These are phyloP conservation scores for Shiraia sp. DNA, from an alignment of 2,329 filamentous ascomycete genomes.

Conservation along the genomic window DNA sequence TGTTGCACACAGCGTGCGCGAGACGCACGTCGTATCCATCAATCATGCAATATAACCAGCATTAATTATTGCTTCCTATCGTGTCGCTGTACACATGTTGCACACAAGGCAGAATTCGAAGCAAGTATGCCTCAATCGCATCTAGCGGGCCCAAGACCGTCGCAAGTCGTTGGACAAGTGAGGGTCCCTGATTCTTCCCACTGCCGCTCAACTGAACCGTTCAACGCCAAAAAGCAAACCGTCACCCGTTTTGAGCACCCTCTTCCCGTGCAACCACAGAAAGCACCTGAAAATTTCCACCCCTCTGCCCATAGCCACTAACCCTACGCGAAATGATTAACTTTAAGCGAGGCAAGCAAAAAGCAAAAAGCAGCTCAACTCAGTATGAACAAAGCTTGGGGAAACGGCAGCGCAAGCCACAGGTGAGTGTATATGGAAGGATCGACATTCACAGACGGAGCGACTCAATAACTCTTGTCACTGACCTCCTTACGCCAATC, in stretches of 20 bases:
- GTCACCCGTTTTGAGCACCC: no score
- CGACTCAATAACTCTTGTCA: slow-evolving; percentile 1
- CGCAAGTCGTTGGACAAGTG: slow-evolving; percentile 13
- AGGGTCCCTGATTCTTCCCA: neutral
- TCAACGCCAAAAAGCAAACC: slow-evolving; percentile 8
- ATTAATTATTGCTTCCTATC: no score
- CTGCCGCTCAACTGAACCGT: slow-evolving; percentile 4
- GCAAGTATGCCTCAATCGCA: slow-evolving; percentile 12
- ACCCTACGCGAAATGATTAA: slow-evolving; percentile 4
- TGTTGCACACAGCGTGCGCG: no score
- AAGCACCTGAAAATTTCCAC: slow-evolving; percentile 9
- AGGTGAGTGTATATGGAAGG: slow-evolving; percentile 1
- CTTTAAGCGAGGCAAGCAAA: slow-evolving; percentile 20
- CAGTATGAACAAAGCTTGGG: slow-evolving; percentile 6
- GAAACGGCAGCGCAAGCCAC: slow-evolving; percentile 1
- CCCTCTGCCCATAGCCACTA: slow-evolving; percentile 2
- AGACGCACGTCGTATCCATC: no score
- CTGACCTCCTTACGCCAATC: slow-evolving; percentile 4
- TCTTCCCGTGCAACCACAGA: slow-evolving; percentile 7
- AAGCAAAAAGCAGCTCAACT: slow-evolving; percentile 10
- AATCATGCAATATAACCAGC: no score
- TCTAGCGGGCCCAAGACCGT: slow-evolving; percentile 14
- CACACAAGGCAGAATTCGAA: no score
- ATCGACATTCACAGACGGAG: slow-evolving; percentile 6
- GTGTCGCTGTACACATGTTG: no score